Conservation (phyloP, 495 filamentous ascomycete genomes). For the Bathelium albidoporum region DNA sequence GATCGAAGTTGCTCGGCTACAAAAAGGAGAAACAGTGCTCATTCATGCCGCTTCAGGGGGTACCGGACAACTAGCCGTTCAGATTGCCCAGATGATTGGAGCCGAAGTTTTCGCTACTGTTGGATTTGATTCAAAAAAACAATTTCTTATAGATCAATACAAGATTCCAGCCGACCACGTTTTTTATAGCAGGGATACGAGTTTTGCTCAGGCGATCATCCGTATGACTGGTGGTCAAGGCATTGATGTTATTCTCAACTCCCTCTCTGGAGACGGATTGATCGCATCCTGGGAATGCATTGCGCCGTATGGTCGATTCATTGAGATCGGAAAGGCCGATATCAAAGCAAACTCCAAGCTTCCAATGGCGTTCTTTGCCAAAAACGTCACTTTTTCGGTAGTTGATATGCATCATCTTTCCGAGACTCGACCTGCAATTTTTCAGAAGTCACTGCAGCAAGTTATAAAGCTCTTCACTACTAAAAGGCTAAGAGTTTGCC, state of each 20-base stretch:
- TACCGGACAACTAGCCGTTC: slow-evolving; percentile 40
- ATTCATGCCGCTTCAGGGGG: slow-evolving; percentile 42
- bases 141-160: slow-evolving; percentile 30
- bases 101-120: slow-evolving; percentile 40
- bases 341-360: slow-evolving; percentile 24
- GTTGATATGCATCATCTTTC: slow-evolving; percentile 26
- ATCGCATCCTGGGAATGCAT: slow-evolving; percentile 9
- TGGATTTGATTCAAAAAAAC: slow-evolving; percentile 32
- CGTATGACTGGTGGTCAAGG: slow-evolving; percentile 11
- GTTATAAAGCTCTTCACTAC: not conserved
- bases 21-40: slow-evolving; percentile 34
- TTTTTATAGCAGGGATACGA: slow-evolving; percentile 15
- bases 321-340: slow-evolving; percentile 37
- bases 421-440: slow-evolving; percentile 13
- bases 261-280: slow-evolving; percentile 12
- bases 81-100: slow-evolving; percentile 30
- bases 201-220: slow-evolving; percentile 6
- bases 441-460: slow-evolving; percentile 13
- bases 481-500: not conserved
- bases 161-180: slow-evolving; percentile 36
- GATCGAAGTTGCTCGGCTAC: slow-evolving; percentile 25
- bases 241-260: slow-evolving; percentile 20
- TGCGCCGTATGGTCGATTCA: slow-evolving; percentile 35
- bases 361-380: slow-evolving; percentile 12
- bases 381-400: slow-evolving; percentile 26